A percentile compares a stretch with the other conserved stretches of the same genome.
phyloP scores from a whole-genome alignment of 164 flowering plant species.

The Brasenia schreberi region DNA sequence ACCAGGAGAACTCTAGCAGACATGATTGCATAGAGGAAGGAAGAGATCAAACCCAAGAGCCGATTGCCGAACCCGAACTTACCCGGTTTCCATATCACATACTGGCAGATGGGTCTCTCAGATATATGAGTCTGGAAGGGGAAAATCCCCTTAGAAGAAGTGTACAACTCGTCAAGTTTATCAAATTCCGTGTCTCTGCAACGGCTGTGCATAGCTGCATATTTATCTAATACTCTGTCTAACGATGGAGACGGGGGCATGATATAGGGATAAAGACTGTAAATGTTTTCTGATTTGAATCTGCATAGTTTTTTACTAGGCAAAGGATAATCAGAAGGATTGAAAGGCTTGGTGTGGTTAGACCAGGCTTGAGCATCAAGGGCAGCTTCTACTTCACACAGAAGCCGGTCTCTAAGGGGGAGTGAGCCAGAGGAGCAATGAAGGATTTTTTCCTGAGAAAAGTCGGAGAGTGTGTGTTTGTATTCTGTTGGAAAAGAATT shows the following conservation, averaged over 20 bases:
- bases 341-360: background rate
- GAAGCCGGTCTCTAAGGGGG: background rate
- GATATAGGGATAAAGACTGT: conserved; percentile 1
- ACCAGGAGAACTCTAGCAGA: conserved; percentile 1
- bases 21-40: background rate
- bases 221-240: background rate
- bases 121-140: too few species aligned
- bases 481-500: background rate
- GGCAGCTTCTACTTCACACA: background rate
- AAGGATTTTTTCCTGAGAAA: background rate
- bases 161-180: background rate
- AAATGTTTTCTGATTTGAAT: background rate
- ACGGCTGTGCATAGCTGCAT: background rate
- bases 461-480: background rate
- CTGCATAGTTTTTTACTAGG: background rate
- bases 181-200: background rate
- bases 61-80: background rate
- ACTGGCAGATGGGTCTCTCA: background rate
- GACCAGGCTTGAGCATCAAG: background rate
- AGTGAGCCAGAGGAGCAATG: background rate
- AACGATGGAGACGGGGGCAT: background rate
- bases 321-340: background rate
- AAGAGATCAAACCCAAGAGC: background rate
- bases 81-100: background rate
- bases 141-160: background rate